Base-by-base conservation (phyloP, 768 basidiomycete genomes). In the Lentinula sp. region DNA sequence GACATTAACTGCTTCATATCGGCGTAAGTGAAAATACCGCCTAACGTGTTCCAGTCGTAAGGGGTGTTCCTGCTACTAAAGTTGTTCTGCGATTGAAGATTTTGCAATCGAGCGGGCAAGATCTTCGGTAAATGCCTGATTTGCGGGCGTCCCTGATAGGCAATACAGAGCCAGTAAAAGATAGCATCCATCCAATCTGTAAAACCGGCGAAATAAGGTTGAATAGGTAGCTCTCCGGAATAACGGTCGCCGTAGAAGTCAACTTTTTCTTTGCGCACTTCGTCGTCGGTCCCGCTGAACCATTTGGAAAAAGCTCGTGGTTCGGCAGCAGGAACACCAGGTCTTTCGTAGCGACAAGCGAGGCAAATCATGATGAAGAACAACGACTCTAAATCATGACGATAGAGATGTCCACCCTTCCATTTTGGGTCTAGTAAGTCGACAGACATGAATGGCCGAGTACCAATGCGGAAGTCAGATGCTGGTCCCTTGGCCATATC, bases 381-480 rank as follows among this genome's bases (percentile, higher is more conserved):
- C 34, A 62, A 23, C 1, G 61, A 62, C 32, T 62, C 57, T 9
- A 62, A 39, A 32, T 62, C 61, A 35, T 62, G 61, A 5, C 61
- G 56, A 51, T 60, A 62, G 8, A 59, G 7, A 28, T 59, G 57
- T 10, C 18, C 35, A 21, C 37, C 5, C 18, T 56, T 9, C 53
- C 32, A 40, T 1, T 2, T 0, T 2, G 59, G 59, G 13, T 37
- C 15, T 5, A 45, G 35, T 13, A 55, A 39, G 10, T 61, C 60
- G 16, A 42, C 4, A 40, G 60, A 57, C 53, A 61, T 57, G 42
- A 32, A 61, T 11, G 54, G 60, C 23, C 10, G 5, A 2, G 60
- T 57, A 31, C 60, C 60, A 31, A 39, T 61, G 32, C 60, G 18
- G 4, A 16, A 23, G 7, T 39, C 35, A 16, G 46, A 16, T 13